Percentiles rank a stretch among this genome's conserved stretches.
phyloP scores from a whole-genome alignment of 148 eudicot genomes.

The Fagopyrum esculentum region DNA sequence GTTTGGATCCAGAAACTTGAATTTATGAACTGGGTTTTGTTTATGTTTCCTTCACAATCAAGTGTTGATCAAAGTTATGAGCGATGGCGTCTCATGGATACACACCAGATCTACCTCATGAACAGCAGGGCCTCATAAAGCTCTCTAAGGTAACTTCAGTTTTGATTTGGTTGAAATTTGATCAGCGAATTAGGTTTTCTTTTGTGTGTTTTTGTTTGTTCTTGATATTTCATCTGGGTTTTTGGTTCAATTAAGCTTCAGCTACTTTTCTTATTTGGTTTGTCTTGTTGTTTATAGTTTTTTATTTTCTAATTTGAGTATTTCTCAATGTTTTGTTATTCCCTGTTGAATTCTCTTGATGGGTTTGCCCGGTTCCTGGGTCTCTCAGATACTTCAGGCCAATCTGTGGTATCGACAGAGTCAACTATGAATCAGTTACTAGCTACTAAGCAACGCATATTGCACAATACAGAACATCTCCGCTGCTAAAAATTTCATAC shows the following conservation, averaged over 20 bases:
- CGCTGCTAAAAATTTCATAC: no score
- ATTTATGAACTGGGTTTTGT: conserved; percentile 22
- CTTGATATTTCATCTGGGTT: neutral
- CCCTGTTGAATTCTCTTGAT: no score
- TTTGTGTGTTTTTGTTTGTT: neutral
- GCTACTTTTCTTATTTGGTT: no score
- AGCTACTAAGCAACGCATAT: no score
- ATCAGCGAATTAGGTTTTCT: neutral
- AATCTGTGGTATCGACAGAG: neutral
- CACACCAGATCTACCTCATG: conserved; percentile 33
- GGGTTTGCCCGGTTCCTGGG: neutral
- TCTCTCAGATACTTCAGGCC: neutral
- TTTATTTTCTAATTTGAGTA: no score
- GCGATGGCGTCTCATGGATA: conserved; percentile 43
- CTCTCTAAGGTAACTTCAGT: conserved; percentile 29
- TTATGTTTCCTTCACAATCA: conserved; percentile 18
- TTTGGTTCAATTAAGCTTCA: neutral
- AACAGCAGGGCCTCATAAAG: conserved; percentile 16
- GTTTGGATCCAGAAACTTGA: conserved; percentile 18
- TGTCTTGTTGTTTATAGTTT: no score
- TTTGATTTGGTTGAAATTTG: neutral
- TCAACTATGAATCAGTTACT: no score
- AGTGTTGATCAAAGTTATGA: conserved; percentile 23
- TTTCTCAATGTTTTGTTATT: no score
- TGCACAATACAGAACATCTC: no score